A percentile compares a stretch with the other conserved stretches of the same genome.
These are phyloP conservation scores for Cryptococcus sp. DNA, from an alignment of 1,284 basidiomycete species.

Conservation along the genomic window DNA sequence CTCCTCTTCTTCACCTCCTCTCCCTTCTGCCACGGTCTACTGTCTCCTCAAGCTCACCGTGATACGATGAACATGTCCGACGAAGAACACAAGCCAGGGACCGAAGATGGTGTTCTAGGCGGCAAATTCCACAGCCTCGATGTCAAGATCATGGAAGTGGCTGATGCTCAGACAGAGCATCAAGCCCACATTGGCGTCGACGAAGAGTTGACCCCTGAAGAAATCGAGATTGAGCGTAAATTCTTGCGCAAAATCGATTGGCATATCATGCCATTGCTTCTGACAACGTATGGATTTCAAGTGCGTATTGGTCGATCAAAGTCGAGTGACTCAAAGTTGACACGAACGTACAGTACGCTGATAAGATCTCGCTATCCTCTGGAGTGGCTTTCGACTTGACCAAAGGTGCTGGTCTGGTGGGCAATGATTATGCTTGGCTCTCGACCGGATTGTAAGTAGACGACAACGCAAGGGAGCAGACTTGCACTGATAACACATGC, in stretches of 20 bases:
- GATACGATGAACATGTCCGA: not conserved
- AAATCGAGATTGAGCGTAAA: constrained; percentile 3
- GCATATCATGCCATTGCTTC: constrained; percentile 10
- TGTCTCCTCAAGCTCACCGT: no score
- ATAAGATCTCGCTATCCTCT: constrained; percentile 25
- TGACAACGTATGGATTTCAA: constrained; percentile 18
- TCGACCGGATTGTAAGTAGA: constrained; percentile 21
- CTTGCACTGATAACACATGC: not conserved
- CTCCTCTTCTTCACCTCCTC: no score
- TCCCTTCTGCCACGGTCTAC: no score
- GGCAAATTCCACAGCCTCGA: constrained; percentile 8
- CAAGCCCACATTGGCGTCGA: constrained; percentile 16
- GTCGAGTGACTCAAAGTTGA: not conserved
- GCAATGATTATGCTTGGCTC: constrained; percentile 24
- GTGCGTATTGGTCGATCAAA: constrained; percentile 6
- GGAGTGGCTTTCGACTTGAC: constrained; percentile 21
- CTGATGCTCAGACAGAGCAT: constrained; percentile 14
- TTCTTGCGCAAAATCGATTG: constrained; percentile 6
- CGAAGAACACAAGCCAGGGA: not conserved
- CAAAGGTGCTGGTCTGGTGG: constrained; percentile 9
- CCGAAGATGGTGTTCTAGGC: not conserved
- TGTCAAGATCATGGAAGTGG: constrained; percentile 12
- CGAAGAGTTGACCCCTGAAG: constrained; percentile 10
- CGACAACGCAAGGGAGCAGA: not conserved
- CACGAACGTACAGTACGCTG: constrained; percentile 9